phyloP scores from a whole-genome alignment of 768 basidiomycete genomes.

The Boletellus emodensis region DNA sequence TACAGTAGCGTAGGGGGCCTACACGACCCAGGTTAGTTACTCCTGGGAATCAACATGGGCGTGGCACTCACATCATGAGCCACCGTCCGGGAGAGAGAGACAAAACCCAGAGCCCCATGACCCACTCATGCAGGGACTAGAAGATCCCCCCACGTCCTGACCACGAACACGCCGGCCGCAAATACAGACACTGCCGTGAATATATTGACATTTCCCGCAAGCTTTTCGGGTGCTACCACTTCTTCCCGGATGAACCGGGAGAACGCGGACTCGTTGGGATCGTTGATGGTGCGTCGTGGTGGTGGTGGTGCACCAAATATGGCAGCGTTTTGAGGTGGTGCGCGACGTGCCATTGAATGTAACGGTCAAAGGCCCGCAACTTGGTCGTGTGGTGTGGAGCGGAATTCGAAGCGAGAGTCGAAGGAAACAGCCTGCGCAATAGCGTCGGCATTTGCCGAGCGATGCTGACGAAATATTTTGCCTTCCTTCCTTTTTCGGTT shows the following conservation, averaged over 20 bases:
- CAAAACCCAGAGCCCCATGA: background rate
- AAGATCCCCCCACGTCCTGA: slow-evolving; percentile 75
- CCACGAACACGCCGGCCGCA: slow-evolving; percentile 62
- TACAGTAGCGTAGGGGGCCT: slow-evolving; percentile 4
- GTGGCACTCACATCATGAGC: slow-evolving; percentile 6
- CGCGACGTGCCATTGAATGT: slow-evolving; percentile 63
- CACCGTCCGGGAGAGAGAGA: background rate
- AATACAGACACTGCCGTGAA: slow-evolving; percentile 64
- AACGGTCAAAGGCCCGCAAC: background rate
- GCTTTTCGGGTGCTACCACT: slow-evolving; percentile 68
- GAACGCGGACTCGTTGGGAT: slow-evolving; percentile 63
- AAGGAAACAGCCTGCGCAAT: background rate
- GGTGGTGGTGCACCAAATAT: slow-evolving; percentile 45
- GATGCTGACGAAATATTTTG: background rate
- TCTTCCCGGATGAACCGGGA: slow-evolving; percentile 55
- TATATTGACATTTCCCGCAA: slow-evolving; percentile 70
- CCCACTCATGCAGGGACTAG: slow-evolving; percentile 57
- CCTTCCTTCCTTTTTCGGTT: no score
- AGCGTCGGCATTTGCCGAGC: slow-evolving; percentile 16
- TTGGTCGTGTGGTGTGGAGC: background rate
- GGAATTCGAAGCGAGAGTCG: background rate
- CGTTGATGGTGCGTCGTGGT: slow-evolving; percentile 40
- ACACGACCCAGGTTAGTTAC: background rate
- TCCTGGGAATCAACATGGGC: background rate
- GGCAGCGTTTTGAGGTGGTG: slow-evolving; percentile 50